Conservation (phyloP, 768 basidiomycete species). For the Agaricus sinodeliciosus region DNA sequence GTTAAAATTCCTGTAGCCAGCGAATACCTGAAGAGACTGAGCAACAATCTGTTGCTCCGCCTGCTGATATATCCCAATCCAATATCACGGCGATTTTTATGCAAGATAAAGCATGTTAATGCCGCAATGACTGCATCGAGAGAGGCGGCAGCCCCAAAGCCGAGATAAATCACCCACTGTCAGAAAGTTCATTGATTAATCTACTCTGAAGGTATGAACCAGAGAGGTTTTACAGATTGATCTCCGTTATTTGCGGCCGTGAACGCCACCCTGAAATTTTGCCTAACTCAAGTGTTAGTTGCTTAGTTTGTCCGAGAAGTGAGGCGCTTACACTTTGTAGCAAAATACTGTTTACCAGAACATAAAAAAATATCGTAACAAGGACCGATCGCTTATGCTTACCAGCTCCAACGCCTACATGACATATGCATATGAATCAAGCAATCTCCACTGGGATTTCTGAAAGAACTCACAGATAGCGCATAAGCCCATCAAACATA, state of each 20-base stretch:
- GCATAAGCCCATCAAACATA: neutral
- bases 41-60: constrained; percentile 20
- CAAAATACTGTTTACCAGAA: neutral
- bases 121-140: constrained; percentile 24
- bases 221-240: neutral
- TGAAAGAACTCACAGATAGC: neutral
- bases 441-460: too few relatives aligned
- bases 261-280: neutral
- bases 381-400: neutral
- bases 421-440: too few relatives aligned
- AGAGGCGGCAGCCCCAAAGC: constrained; percentile 23
- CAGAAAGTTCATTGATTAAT: neutral
- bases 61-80: constrained; percentile 14
- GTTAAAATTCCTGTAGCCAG: constrained; percentile 26
- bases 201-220: neutral
- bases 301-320: neutral
- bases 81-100: constrained; percentile 20
- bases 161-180: constrained; percentile 27
- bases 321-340: neutral
- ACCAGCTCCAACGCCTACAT: neutral
- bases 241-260: neutral
- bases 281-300: neutral
- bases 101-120: constrained; percentile 25
- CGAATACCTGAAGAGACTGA: constrained; percentile 23
- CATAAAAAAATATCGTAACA: neutral